Percentiles rank a stretch among this genome's conserved stretches.
phyloP scores from a whole-genome alignment of 805 yeast genomes.

The Vanderwaltozyma verrucispora region DNA sequence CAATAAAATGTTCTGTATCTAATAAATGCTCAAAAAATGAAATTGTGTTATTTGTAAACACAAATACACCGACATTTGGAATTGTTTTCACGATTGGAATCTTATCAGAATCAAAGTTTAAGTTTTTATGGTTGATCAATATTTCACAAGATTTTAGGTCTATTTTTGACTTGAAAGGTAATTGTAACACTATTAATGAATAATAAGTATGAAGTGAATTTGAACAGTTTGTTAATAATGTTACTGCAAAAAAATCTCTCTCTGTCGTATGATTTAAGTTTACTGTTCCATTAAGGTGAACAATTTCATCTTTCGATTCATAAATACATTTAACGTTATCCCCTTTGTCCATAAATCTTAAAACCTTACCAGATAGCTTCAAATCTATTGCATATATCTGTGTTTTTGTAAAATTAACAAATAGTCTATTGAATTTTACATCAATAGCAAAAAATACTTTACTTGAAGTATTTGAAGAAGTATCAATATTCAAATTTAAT shows the following conservation, averaged over 20 bases:
- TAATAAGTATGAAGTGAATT: neutral
- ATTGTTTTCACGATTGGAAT: conserved; percentile 7
- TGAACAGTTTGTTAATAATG: neutral
- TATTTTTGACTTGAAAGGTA: neutral
- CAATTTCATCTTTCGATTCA: conserved; percentile 4
- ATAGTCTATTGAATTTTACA: conserved; percentile 6
- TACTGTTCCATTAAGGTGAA: conserved; percentile 3
- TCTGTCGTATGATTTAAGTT: conserved; percentile 2
- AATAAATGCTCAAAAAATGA: conserved; percentile 8
- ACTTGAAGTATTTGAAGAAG: neutral
- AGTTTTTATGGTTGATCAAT: neutral
- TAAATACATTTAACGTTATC: neutral
- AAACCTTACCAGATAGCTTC: conserved; percentile 1
- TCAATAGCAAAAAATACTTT: conserved; percentile 4
- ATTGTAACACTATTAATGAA: conserved; percentile 1
- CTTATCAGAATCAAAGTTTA: neutral
- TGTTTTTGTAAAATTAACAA: conserved; percentile 8
- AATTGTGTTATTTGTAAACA: conserved; percentile 8
- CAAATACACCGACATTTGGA: conserved; percentile 15
- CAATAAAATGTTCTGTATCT: conserved; percentile 12
- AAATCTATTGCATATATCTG: conserved; percentile 6
- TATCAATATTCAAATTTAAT: conserved; percentile 5
- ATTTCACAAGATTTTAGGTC: neutral
- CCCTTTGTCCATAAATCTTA: conserved; percentile 5
- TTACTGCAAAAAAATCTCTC: conserved; percentile 1